Conservation (phyloP, 345 rosid genomes). For the Aurinia saxatilis region DNA sequence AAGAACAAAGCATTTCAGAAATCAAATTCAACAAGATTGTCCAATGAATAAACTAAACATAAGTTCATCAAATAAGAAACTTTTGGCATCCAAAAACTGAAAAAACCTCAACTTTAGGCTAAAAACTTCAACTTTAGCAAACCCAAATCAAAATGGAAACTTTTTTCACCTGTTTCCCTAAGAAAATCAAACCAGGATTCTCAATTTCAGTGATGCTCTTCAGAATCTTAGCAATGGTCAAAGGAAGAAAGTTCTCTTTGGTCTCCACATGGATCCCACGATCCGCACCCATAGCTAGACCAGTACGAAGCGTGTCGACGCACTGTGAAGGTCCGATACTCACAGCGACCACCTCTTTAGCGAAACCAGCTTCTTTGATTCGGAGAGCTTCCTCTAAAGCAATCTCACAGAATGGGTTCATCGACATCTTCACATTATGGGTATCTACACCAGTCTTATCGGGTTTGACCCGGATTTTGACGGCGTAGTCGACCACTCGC, state of each 20-base stretch:
- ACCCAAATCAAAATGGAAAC: too few relatives aligned
- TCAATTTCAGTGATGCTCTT: slow-evolving; percentile 64
- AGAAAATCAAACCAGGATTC: slow-evolving; percentile 71
- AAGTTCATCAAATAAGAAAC: neutral
- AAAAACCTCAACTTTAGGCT: neutral
- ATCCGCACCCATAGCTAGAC: slow-evolving; percentile 97
- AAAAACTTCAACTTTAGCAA: neutral
- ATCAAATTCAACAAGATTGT: neutral
- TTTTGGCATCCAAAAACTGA: neutral
- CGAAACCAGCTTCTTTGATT: slow-evolving; percentile 77
- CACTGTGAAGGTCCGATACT: slow-evolving; percentile 66
- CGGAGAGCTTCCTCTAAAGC: slow-evolving; percentile 87
- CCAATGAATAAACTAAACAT: too few relatives aligned
- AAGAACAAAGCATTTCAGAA: too few relatives aligned
- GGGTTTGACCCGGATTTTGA: slow-evolving; percentile 89
- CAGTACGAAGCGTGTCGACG: slow-evolving; percentile 80
- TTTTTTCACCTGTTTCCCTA: slow-evolving; percentile 62
- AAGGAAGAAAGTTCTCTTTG: slow-evolving; percentile 40
- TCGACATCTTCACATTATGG: slow-evolving; percentile 91
- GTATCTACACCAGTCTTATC: slow-evolving; percentile 96
- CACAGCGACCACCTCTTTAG: slow-evolving; percentile 77
- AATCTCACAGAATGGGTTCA: slow-evolving; percentile 97
- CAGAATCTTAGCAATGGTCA: slow-evolving; percentile 73
- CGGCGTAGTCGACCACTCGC: slow-evolving; percentile 89
- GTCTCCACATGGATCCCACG: slow-evolving; percentile 74